Base-by-base conservation (phyloP, 208 protist species). In the Acanthamoeba quina region DNA sequence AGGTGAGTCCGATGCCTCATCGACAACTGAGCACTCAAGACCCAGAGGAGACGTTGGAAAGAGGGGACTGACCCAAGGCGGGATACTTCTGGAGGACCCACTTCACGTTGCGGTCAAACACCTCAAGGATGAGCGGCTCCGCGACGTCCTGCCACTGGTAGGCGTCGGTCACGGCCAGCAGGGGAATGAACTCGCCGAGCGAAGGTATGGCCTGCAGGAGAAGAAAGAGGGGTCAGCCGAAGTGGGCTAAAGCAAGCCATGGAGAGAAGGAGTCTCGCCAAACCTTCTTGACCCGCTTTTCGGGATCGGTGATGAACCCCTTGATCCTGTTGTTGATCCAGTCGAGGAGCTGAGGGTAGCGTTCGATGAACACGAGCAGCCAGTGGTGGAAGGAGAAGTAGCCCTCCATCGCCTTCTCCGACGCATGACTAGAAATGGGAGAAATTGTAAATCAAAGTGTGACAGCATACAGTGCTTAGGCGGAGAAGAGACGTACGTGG, bases 41-140 rank as follows among this genome's bases (percentile, higher is more conserved):
- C 13, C 52, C 9, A 56, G 17, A 21, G 54, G 17, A 21, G 19
- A 15, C 11, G 11, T 6, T 24, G 15, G 15, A 5, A 60, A 21
- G 56, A 17, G 56, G 21, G 21, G 56, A 60, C 19, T 24, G 6
- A 72, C 56, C 82, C 49, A 89, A 34, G 15, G 47, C 54, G 1
- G 82, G 82, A 41, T 41, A 89, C 82, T 89, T 89, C 56, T 89
- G 52, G 29, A 89, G 52, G 15, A 66, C 34, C 82, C 82, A 89
- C 56, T 89, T 89, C 15, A 31, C 29, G 82, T 89, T 60, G 4
- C 82, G 17, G 31, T 89, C 82, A 66, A 89, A 89, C 19, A 21
- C 9, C n/a, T 89, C 82, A 5, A 49, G 34, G 24, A 89, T 24
- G 31, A 68, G 41, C 24, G 82, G 54, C 54, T 89, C 82, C 3